Base-by-base conservation (phyloP, 164 flowering plant species). In the Liquidambar formosana region DNA sequence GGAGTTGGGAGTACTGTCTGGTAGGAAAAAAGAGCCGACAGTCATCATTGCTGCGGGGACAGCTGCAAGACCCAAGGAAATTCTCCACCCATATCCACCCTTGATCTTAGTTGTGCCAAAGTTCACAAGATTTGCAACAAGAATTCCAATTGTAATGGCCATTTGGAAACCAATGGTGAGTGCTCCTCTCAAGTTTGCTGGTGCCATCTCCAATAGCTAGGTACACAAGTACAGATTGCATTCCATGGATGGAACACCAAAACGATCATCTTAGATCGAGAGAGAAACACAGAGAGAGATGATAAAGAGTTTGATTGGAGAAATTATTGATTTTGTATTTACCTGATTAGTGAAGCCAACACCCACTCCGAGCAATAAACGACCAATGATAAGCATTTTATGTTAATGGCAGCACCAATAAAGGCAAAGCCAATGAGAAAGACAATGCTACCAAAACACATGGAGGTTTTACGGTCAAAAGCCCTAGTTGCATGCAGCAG, bases 271-370 rank as follows among this genome's bases (percentile, higher is more conserved):
- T 33, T 2, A 33, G 41, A 33, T n/a, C n/a, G 41, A 33, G 41
- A 33, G 41, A 33, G 41, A 33, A 6, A 33, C 4, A 33, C 4
- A 33, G 41, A 33, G 41, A 33, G 41, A 33, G 41, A 33, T n/a
- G 41, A 33, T 2, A 33, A 6, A 33, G 41, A 33, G 41, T 6
- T 33, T 2, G 41, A 33, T 33, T 33, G 41, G 41, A 33, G 41
- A 33, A 33, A 33, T 33, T 33, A 33, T 2, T 33, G 2, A 33
- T 2, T 33, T 2, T 33, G 6, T 2, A 2, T 33, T 33, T 33
- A 1, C 85, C 79, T 80, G 83, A 78, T 71, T 80, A 45, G 78
- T 75, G 53, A 74, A 82, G 10, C 85, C 83, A 28, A 80, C 70
- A 23, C 85, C 85, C 22, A 77, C 70, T 41, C 85, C 85, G 10